Evolutionary conservation across 2,329 filamentous ascomycete species (phyloP), one percentile per base, ranked within the genome.

Genomic region (Phyllachora maydis): DNA sequence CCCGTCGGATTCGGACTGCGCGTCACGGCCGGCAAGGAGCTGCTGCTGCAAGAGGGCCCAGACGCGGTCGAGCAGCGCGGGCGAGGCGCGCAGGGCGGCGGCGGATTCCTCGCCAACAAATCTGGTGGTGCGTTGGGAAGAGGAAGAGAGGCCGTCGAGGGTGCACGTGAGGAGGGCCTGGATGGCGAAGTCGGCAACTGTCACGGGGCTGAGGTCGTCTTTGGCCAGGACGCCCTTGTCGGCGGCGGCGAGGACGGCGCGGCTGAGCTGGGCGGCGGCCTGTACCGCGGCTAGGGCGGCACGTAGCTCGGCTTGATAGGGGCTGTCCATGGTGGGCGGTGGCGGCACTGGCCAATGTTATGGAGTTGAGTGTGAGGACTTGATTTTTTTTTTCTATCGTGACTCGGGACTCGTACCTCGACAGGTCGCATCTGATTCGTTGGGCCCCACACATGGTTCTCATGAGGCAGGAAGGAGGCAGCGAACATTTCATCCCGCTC

Each of bases 51-150:
- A 36, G 5, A 63, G 43, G 4, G 37, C 35, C 52, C 56, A 62
- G 1, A 67, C 59, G 2, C 53, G 48, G 4, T 46, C 40, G 21
- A 56, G 39, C 2, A 66, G 45, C 1, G 26, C 35, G 0, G 46
- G 38, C 28, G 59, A 54, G 4, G 35, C 37, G 2, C 56, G 42
- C 19, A 67, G 41, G 6, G 56, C 49, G 0, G 43, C 47, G 0
- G 62, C 53, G 10, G 58, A 53, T 34, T 68, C 63, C 32, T 67
- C 63, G 16, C 61, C 63, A 1, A 67, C 58, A 20, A 67, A 55
- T 3, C 28, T 35, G n/a, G n/a, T n/a, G n/a, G n/a, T n/a, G n/a
- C n/a, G n/a, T n/a, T n/a, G n/a, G n/a, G n/a, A n/a, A n/a, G n/a
- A n/a, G n/a, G n/a, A n/a, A n/a, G n/a, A n/a, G n/a, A n/a, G n/a